Percentiles rank a stretch among this genome's conserved stretches.
phyloP scores from a whole-genome alignment of 1,284 basidiomycete genomes.

The Xerocomus amazonicus region DNA sequence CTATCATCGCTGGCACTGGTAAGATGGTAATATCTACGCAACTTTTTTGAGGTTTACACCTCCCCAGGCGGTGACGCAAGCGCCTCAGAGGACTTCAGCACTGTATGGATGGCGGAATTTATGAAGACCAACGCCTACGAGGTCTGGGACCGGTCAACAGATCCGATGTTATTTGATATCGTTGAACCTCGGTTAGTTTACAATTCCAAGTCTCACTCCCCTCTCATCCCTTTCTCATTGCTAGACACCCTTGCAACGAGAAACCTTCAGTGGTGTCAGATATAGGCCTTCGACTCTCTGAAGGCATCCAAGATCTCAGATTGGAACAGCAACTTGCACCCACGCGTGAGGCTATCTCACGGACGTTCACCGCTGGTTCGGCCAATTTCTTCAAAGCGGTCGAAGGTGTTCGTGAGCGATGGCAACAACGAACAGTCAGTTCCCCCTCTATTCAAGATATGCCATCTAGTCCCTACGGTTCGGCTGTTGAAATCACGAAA shows the following conservation, averaged over 20 bases:
- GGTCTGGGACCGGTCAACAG: slow-evolving; percentile 85
- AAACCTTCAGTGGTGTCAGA: slow-evolving; percentile 87
- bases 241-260: slow-evolving; percentile 83
- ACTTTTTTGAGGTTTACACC: neutral
- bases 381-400: slow-evolving; percentile 85
- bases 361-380: slow-evolving; percentile 71
- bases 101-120: slow-evolving; percentile 82
- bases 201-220: neutral
- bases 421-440: slow-evolving; percentile 50
- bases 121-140: slow-evolving; percentile 80
- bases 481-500: slow-evolving; percentile 48
- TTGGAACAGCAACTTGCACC: slow-evolving; percentile 87
- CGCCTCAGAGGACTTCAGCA: slow-evolving; percentile 72
- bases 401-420: slow-evolving; percentile 77
- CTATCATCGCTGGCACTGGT: slow-evolving; percentile 64
- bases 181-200: slow-evolving; percentile 75
- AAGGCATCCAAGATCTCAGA: slow-evolving; percentile 89
- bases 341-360: slow-evolving; percentile 78
- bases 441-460: slow-evolving; percentile 33
- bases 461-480: slow-evolving; percentile 21
- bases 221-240: slow-evolving; percentile 8
- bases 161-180: slow-evolving; percentile 88
- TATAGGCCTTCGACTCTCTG: slow-evolving; percentile 80
- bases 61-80: slow-evolving; percentile 42
- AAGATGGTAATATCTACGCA: slow-evolving; percentile 11